Base-by-base conservation (phyloP, 2,329 filamentous ascomycete genomes). In the Penicillium fuscoglaucum region DNA sequence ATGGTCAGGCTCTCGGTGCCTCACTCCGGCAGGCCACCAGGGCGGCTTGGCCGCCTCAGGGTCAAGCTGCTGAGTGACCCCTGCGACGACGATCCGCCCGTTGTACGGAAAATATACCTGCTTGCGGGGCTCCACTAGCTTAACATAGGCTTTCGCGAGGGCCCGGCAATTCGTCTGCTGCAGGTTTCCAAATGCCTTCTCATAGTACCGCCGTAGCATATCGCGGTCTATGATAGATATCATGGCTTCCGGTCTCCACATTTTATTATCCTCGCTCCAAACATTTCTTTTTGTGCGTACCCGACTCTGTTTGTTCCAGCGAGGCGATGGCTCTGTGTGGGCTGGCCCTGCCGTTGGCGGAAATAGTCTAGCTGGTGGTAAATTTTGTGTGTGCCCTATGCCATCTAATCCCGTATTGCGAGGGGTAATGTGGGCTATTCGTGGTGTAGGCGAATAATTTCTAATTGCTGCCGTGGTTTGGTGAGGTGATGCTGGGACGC, bases 71-170 rank as follows among this genome's bases (percentile, higher is more conserved):
- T 68, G 67, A 4, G 68, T 66, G 15, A 57, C 57, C 15, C 71
- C 71, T 13, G 62, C 63, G n/a, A 72, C 64, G 24, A 68, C 64
- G 46, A 69, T 72, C 21, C 69, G 65, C 39, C 72, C 72, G 47
- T 73, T 74, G 52, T 74, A 74, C 8, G 72, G 72, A 40, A 69
- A 72, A 40, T 71, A 70, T 28, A 71, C 70, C 55, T 74, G 72
- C 35, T 74, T 74, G 35, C 71, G 69, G 19, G 72, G 72, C 57
- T 74, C 72, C 8, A 74, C 70, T 12, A 72, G 57, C 58, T 73
- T 74, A 58, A 74, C 63, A 55, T 70, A 74, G 45, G 71, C 71
- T 43, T 74, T 73, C n/a, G 72, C 72, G 5, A 74, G 59, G 13
- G 70, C 67, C 9, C 71, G 69, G 45, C 70, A 74, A 51, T 74